Base-by-base conservation (phyloP, 305 asterid genomes). In the Plantago coronopus region DNA sequence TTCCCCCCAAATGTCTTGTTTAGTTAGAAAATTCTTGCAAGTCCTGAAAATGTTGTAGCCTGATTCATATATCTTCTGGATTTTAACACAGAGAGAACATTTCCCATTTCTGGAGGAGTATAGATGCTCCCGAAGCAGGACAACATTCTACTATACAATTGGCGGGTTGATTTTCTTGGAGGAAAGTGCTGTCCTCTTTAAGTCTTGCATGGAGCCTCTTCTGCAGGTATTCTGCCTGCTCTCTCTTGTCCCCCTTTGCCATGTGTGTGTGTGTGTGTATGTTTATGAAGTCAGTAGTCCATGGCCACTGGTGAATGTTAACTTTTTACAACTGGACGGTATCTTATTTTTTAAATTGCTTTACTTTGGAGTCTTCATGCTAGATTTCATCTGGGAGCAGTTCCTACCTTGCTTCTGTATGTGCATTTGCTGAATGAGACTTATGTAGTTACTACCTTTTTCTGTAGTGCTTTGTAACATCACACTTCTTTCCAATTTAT, bases 201-300 rank as follows among this genome's bases (percentile, higher is more conserved):
- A 87, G 84, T 77, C 96, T 69, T 89, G 97, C 40, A 85, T 93
- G 99, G 95, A 82, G 72, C 94, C 96, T 74, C 81, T 89, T 70
- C 74, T 73, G 61, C 94, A 93, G 73, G 99, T 93, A 78, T 68
- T 62, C 55, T 63, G 29, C 71, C 67, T 60, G 29, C 57, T 58
- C 66, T 15, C 34, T 64, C 23, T 40, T 57, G 55, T 65, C 57
- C 7, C 17, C 48, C 51, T 54, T 42, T 34, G 23, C 57, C 37
- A 3, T 58, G 20, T 8, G 31, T 49, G 53, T 15, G 12, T 23
- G 54, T 17, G 60, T 22, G 38, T 53, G 57, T 22, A 37, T 51
- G 21, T 18, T 22, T 12, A 29, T 23, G 38, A 12, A 53, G 57
- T 34, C 57, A 53, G 57, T 23, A 29, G 2, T 37, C 42, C 42